Base-by-base conservation (phyloP, 257 asterid genomes). In the Mitragyna speciosa region DNA sequence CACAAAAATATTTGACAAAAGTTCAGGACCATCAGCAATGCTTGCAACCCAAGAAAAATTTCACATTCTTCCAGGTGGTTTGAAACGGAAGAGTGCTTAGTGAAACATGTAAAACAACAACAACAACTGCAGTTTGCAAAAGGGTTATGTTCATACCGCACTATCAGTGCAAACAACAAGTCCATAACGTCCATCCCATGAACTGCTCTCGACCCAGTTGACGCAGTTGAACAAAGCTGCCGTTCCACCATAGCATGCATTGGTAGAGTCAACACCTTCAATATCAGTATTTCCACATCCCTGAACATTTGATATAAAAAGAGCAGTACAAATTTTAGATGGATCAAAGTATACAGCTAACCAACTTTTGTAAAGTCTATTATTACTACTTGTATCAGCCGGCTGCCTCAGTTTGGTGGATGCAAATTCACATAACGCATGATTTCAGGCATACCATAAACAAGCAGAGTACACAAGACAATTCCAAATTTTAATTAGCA, bases 171-270 rank as follows among this genome's bases (percentile, higher is more conserved):
- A 96, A 86, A 96, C 97, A 82, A 94, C 99, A 52, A 96, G 96
- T 79, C 99, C 99, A 85, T 92, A 94, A 84, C 99, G 90, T 72
- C 99, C 99, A 86, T 94, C 99, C 99, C 99, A 94, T 28, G 99
- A 96, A 77, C 87, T 89, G 72, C 99, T 96, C 83, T 96, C 99
- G 74, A 92, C 98, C 99, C 98, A 96, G 79, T 96, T 96, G 79
- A 94, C 92, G 76, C 99, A 96, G 88, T 96, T 96, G 69, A 96
- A 85, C 63, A 96, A 83, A 17, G 99, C 99, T 78, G 99, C 99
- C 52, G 99, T 96, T 61, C 99, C 99, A 24, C 99, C 99, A 79
- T 96, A 96, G 87, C 99, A 96, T 52, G 99, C 99, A 79, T 96
- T 96, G 82, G 92, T 87, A 24, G 99, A 96, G 89, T 96, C 99